phyloP scores from a whole-genome alignment of 805 yeast genomes.

The Spathaspora sp. region DNA sequence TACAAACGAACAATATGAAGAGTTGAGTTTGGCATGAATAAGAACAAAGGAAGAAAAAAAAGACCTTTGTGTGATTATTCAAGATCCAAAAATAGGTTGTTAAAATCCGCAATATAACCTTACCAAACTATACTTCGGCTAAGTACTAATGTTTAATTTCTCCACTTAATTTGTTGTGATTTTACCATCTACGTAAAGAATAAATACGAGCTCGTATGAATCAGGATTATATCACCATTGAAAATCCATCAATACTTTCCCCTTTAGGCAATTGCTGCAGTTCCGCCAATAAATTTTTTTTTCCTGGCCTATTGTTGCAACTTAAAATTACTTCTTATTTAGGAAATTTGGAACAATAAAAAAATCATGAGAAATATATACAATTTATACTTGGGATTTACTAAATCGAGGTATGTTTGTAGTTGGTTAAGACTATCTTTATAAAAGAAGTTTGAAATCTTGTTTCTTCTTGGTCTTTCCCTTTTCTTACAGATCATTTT shows the following conservation, averaged over 20 bases:
- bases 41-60: too few relatives aligned
- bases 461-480: not conserved
- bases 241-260: not conserved
- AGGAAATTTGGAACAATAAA: not conserved
- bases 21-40: too few relatives aligned
- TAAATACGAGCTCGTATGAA: not conserved
- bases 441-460: not conserved
- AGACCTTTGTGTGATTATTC: too few relatives aligned
- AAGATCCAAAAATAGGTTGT: too few relatives aligned
- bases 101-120: too few relatives aligned
- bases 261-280: not conserved
- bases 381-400: not conserved
- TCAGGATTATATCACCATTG: not conserved
- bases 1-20: too few relatives aligned
- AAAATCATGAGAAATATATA: not conserved
- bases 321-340: not conserved
- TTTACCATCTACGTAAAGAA: not conserved
- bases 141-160: too few relatives aligned
- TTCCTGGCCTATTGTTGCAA: not conserved
- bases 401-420: not conserved
- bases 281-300: not conserved
- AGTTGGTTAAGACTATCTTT: not conserved
- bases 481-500: not conserved
- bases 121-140: too few relatives aligned
- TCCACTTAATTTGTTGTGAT: too few relatives aligned